Percentiles rank a stretch among this genome's conserved stretches.
Evolutionary conservation across 2,329 filamentous ascomycete species (phyloP).

Genomic region (Aspergillus vadensis): DNA sequence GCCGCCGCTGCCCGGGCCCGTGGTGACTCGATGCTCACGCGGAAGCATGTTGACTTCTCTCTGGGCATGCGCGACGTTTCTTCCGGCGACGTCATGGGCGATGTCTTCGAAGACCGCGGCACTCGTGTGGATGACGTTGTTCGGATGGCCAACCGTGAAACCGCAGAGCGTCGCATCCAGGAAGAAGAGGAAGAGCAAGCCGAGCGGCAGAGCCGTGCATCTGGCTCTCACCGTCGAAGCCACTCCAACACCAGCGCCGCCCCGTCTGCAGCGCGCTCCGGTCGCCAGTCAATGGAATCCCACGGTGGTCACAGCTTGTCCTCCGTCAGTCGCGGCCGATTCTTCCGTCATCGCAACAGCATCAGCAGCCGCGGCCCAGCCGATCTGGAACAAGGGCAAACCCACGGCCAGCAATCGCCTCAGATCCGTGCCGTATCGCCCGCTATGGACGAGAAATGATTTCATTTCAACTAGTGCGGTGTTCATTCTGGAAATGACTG

Average conservation of each 20-base stretch:
- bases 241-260: constrained; percentile 24
- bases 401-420: constrained; percentile 18
- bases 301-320: constrained; percentile 34
- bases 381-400: constrained; percentile 52
- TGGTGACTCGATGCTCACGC: constrained; percentile 59
- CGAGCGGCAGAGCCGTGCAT: constrained; percentile 30
- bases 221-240: constrained; percentile 29
- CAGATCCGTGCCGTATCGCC: constrained; percentile 19
- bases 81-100: constrained; percentile 61
- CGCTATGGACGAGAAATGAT: constrained; percentile 10
- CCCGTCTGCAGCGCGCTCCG: constrained; percentile 23
- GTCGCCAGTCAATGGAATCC: constrained; percentile 34
- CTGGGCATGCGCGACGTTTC: constrained; percentile 65
- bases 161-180: constrained; percentile 42
- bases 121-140: constrained; percentile 46
- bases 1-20: constrained; percentile 51
- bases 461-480: background rate
- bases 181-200: constrained; percentile 39
- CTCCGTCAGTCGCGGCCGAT: constrained; percentile 60
- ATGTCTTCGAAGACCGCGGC: constrained; percentile 63
- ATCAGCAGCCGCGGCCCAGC: constrained; percentile 34
- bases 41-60: constrained; percentile 71
- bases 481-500: background rate
- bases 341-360: constrained; percentile 57
- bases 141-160: constrained; percentile 42